Evolutionary conservation across 345 rosid species (phyloP).

Genomic region (Sisymbrium irio): DNA sequence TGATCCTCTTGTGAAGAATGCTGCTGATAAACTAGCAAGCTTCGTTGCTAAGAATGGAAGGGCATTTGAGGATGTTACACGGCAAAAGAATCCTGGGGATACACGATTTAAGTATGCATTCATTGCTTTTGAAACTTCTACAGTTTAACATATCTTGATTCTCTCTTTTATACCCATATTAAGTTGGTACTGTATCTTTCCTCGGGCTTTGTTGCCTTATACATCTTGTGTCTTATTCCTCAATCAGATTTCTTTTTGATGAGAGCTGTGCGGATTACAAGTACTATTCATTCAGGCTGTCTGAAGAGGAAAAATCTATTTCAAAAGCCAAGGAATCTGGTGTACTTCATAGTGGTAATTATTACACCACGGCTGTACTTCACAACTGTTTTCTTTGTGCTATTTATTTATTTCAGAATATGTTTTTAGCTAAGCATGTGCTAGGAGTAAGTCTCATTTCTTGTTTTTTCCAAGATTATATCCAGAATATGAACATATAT

Average conservation of each 20-base stretch:
- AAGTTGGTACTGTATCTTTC: not conserved
- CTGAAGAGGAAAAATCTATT: slow-evolving; percentile 74
- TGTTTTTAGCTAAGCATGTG: slow-evolving; percentile 4
- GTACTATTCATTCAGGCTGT: slow-evolving; percentile 70
- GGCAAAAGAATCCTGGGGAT: slow-evolving; percentile 96
- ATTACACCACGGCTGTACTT: too few species aligned
- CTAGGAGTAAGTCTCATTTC: not conserved
- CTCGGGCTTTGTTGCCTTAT: slow-evolving; percentile 6
- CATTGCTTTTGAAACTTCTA: not conserved
- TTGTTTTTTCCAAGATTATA: not conserved
- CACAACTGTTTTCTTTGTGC: slow-evolving; percentile 1
- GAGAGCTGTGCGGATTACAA: slow-evolving; percentile 80
- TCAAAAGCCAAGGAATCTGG: slow-evolving; percentile 50
- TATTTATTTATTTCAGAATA: not conserved
- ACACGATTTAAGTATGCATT: slow-evolving; percentile 81
- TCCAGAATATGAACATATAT: not conserved
- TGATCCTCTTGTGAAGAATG: slow-evolving; percentile 92
- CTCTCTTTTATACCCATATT: not conserved
- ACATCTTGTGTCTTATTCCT: slow-evolving; percentile 2
- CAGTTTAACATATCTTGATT: slow-evolving; percentile 9
- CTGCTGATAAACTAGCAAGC: slow-evolving; percentile 94
- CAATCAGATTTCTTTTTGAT: slow-evolving; percentile 80
- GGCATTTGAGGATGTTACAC: slow-evolving; percentile 84
- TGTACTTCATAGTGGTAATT: slow-evolving; percentile 47
- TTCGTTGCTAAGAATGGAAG: slow-evolving; percentile 98